Evolutionary conservation across 164 flowering plant species (phyloP).

Genomic region (Berberis thunbergii): DNA sequence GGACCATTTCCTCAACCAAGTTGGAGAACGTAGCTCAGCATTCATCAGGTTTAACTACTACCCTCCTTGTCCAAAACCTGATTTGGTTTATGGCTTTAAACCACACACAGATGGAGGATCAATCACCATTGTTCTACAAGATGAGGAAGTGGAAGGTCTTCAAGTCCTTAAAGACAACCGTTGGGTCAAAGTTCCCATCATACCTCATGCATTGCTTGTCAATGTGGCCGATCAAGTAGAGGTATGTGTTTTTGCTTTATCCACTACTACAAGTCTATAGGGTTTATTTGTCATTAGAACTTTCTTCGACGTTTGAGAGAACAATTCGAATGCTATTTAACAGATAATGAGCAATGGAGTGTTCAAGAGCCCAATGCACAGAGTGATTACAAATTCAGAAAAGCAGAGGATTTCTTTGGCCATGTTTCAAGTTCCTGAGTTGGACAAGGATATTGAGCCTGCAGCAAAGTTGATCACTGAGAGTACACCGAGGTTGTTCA

Average conservation of each 20-base stretch:
- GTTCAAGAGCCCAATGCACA: slow-evolving; percentile 55
- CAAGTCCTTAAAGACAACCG: slow-evolving; percentile 22
- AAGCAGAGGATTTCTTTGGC: slow-evolving; percentile 33
- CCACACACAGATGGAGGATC: slow-evolving; percentile 26
- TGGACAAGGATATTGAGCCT: slow-evolving; percentile 35
- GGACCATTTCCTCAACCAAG: slow-evolving; percentile 14
- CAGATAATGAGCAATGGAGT: slow-evolving; percentile 62
- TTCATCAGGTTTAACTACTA: slow-evolving; percentile 20
- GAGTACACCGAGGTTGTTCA: slow-evolving; percentile 26
- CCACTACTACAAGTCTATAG: too few relatives aligned
- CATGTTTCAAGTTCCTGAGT: slow-evolving; percentile 23
- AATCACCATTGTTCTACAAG: slow-evolving; percentile 23
- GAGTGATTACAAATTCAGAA: slow-evolving; percentile 35
- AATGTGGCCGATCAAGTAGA: slow-evolving; percentile 24
- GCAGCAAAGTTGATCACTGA: slow-evolving; percentile 23
- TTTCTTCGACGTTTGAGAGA: too few relatives aligned
- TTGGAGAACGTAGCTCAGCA: slow-evolving; percentile 11
- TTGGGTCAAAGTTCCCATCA: slow-evolving; percentile 20
- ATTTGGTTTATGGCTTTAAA: slow-evolving; percentile 26
- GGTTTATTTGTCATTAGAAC: too few relatives aligned
- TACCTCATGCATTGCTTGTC: slow-evolving; percentile 19
- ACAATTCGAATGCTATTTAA: not conserved
- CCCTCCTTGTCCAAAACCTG: slow-evolving; percentile 25
- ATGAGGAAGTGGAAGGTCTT: slow-evolving; percentile 28
- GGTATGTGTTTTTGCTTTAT: slow-evolving; percentile 10